A percentile compares a stretch with the other conserved stretches of the same genome.
These are phyloP conservation scores for Colletotrichum orchidophilum DNA, from an alignment of 2,329 filamentous ascomycete species.

Conservation along the genomic window DNA sequence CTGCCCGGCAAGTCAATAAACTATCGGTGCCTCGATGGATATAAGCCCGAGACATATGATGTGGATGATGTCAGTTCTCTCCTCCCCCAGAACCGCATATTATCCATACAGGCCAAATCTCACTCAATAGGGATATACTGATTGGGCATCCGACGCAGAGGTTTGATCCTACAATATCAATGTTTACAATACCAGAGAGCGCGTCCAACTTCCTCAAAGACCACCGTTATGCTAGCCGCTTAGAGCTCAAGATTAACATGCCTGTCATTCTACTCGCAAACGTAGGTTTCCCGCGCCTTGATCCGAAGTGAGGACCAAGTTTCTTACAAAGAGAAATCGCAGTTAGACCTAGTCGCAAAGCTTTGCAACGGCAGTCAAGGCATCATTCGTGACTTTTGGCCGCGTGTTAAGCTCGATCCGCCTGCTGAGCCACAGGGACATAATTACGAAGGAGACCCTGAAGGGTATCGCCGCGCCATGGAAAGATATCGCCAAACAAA, in stretches of 20 bases:
- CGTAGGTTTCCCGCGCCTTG: background rate
- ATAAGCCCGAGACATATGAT: no score
- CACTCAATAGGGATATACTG: no score
- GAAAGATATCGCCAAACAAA: background rate
- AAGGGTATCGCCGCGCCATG: background rate
- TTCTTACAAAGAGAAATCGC: no score
- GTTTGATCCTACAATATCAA: background rate
- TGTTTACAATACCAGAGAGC: background rate
- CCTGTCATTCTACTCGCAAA: slow-evolving; percentile 13
- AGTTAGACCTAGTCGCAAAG: background rate
- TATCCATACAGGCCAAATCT: no score
- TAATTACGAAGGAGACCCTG: background rate
- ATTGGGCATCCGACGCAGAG: background rate
- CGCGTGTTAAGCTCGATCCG: no score
- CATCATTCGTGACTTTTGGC: background rate
- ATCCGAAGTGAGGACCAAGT: background rate
- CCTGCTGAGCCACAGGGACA: background rate
- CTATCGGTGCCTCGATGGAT: background rate
- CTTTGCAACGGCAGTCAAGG: slow-evolving; percentile 22
- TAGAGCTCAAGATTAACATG: slow-evolving; percentile 8
- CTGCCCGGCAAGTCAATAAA: background rate
- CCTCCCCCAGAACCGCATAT: no score
- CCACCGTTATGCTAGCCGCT: background rate
- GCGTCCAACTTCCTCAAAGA: background rate
- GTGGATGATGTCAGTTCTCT: no score